These are phyloP conservation scores for Penicillium bialowiezense DNA, from an alignment of 495 filamentous ascomycete species.

Conservation along the genomic window DNA sequence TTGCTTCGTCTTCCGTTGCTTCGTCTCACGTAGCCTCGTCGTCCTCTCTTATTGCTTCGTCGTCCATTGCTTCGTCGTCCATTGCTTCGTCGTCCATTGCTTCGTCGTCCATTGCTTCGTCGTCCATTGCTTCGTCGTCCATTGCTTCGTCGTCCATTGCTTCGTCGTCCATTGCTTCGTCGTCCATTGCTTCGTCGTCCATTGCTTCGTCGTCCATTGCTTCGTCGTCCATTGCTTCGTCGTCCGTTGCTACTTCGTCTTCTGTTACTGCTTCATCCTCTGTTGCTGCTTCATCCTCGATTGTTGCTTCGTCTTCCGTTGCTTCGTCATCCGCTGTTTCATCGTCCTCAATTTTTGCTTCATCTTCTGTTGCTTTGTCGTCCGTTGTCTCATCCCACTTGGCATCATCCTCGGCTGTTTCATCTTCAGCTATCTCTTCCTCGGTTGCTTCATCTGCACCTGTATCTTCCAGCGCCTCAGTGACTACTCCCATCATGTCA, in stretches of 20 bases:
- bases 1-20: background rate
- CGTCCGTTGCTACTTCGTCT: background rate
- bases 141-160: constrained; percentile 5
- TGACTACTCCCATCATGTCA: constrained; percentile 25
- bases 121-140: background rate
- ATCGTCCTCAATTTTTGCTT: background rate
- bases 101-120: background rate
- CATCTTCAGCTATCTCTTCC: background rate
- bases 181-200: background rate
- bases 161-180: background rate
- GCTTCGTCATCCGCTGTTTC: background rate
- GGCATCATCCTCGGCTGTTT: background rate
- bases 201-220: background rate
- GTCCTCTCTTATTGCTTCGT: too few relatives aligned
- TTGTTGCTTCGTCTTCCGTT: background rate
- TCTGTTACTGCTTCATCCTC: background rate
- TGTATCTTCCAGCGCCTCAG: constrained; percentile 13
- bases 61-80: background rate
- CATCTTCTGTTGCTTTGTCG: background rate
- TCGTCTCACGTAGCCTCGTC: too few relatives aligned
- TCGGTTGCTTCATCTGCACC: constrained; percentile 10
- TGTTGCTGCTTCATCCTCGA: background rate
- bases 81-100: background rate
- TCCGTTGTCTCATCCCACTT: background rate
- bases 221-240: background rate